Percentiles rank a stretch among this genome's conserved stretches.
Evolutionary conservation across 225 moss, liverwort and hornwort species (phyloP).

Genomic region (Takakia lepidozioides): DNA sequence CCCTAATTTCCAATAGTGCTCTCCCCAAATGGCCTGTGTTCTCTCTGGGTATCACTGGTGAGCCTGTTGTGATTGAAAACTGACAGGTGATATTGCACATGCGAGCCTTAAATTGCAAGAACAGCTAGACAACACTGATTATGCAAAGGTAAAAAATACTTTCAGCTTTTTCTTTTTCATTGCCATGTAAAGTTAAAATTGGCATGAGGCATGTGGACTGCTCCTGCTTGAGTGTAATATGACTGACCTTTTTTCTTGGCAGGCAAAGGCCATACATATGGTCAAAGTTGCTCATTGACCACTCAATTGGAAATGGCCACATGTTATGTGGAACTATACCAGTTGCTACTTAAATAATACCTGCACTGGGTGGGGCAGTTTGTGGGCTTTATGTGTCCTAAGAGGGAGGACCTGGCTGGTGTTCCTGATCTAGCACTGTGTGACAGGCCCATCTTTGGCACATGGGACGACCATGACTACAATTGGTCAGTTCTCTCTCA

Average conservation of each 20-base stretch:
- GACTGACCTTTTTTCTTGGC: too few relatives aligned
- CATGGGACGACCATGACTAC: slow-evolving; percentile 97
- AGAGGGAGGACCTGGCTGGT: slow-evolving; percentile 25
- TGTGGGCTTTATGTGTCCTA: slow-evolving; percentile 75
- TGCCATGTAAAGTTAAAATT: too few relatives aligned
- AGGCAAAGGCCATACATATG: too few relatives aligned
- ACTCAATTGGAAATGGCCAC: too few relatives aligned
- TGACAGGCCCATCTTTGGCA: slow-evolving; percentile 70
- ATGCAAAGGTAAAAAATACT: slow-evolving; percentile 48
- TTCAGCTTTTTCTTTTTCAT: too few relatives aligned
- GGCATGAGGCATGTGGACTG: too few relatives aligned
- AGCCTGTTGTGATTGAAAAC: background rate
- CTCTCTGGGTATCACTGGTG: background rate
- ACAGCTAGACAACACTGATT: slow-evolving; percentile 68
- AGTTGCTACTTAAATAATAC: background rate
- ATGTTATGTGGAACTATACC: too few relatives aligned
- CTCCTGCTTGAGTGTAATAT: too few relatives aligned
- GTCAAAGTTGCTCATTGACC: too few relatives aligned
- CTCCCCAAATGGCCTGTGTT: too few relatives aligned
- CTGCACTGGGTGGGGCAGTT: slow-evolving; percentile 43
- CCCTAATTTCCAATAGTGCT: too few relatives aligned
- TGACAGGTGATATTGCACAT: slow-evolving; percentile 58
- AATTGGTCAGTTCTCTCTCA: slow-evolving; percentile 59
- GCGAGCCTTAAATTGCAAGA: slow-evolving; percentile 60
- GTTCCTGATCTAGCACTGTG: slow-evolving; percentile 55